phyloP scores from a whole-genome alignment of 441 rosid genomes.

The Croton setiger region DNA sequence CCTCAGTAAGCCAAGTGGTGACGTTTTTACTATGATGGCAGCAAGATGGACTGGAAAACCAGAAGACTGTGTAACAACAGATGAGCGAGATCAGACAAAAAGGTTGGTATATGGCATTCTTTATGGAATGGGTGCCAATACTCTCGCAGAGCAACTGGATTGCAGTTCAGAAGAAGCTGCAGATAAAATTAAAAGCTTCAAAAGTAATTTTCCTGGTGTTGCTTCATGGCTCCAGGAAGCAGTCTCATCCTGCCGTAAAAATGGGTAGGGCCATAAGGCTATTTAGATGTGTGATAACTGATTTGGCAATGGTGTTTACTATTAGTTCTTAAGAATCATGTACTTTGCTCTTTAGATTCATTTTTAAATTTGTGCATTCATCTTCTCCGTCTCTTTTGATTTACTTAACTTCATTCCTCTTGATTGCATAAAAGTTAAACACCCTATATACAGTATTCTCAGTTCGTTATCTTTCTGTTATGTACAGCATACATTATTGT shows the following conservation, averaged over 20 bases:
- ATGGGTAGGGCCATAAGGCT: slow-evolving; percentile 58
- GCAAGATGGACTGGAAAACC: slow-evolving; percentile 83
- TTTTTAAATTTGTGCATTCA: not conserved
- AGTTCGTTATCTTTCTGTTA: not conserved
- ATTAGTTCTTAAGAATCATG: not conserved
- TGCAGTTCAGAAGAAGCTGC: slow-evolving; percentile 84
- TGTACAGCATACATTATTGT: not conserved
- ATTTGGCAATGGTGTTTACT: not conserved
- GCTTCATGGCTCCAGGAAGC: slow-evolving; percentile 81
- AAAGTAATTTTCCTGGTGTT: slow-evolving; percentile 81
- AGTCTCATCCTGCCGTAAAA: slow-evolving; percentile 63
- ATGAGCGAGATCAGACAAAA: slow-evolving; percentile 90
- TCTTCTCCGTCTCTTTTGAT: not conserved
- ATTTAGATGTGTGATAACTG: not conserved
- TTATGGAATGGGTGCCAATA: slow-evolving; percentile 97
- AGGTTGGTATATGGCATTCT: slow-evolving; percentile 94
- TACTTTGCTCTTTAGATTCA: not conserved
- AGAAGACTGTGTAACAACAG: slow-evolving; percentile 51
- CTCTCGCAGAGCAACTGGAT: slow-evolving; percentile 82
- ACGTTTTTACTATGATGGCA: slow-evolving; percentile 90
- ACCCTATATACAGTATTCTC: not conserved
- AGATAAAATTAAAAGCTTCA: slow-evolving; percentile 78
- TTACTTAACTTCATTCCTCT: not conserved
- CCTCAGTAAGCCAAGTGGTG: slow-evolving; percentile 74
- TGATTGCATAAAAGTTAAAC: no score